These are phyloP conservation scores for Astragalus glycyphyllos DNA, from an alignment of 306 rosid genomes.

Conservation along the genomic window DNA sequence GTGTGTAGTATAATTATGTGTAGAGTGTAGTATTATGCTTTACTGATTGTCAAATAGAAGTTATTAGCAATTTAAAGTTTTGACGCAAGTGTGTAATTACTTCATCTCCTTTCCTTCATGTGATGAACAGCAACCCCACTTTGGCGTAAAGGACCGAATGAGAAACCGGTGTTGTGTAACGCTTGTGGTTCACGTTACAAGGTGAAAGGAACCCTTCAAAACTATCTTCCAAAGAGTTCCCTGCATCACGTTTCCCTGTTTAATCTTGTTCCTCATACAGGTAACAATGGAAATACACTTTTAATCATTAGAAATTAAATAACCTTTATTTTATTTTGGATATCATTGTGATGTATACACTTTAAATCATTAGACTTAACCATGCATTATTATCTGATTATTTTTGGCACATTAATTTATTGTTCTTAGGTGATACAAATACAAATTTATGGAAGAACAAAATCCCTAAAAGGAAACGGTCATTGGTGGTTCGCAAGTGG, in stretches of 20 bases:
- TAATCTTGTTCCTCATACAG: background rate
- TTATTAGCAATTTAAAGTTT: no score
- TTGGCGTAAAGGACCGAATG: constrained; percentile 47
- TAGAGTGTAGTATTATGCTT: no score
- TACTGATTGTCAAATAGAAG: no score
- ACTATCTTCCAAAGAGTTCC: constrained; percentile 35
- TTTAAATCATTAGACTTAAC: background rate
- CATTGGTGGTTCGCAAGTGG: background rate
- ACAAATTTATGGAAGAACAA: background rate
- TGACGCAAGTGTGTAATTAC: no score
- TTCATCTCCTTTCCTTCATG: no score
- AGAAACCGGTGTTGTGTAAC: constrained; percentile 39
- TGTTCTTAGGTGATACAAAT: background rate
- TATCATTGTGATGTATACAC: no score
- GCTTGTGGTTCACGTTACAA: constrained; percentile 44
- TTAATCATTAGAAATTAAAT: no score
- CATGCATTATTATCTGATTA: no score
- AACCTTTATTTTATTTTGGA: no score
- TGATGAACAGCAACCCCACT: constrained; percentile 38
- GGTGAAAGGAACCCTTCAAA: constrained; percentile 17
- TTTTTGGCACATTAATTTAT: no score
- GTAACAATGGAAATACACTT: background rate
- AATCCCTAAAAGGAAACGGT: constrained; percentile 19
- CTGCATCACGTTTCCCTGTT: background rate
- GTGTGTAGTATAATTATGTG: no score